Evolutionary conservation across 495 filamentous ascomycete species (phyloP), one percentile per base, ranked within the genome.

Genomic region (Podospora fimiseda): DNA sequence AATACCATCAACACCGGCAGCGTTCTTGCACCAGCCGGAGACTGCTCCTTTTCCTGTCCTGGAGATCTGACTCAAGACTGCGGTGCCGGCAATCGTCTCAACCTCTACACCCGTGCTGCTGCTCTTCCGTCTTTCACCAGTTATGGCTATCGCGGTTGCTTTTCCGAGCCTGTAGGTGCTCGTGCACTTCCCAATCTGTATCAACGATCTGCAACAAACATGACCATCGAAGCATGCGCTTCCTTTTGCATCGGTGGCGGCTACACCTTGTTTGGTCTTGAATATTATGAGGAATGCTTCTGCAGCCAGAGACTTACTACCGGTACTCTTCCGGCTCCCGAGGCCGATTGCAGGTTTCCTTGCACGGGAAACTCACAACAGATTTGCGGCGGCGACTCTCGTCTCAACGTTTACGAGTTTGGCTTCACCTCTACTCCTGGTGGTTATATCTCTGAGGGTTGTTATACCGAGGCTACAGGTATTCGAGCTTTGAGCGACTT

Each of bases 61-160:
- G 58, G 58, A 14, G 54, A 67, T 48, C 9, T 21, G 16, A 59
- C 56, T 9, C 56, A 64, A 52, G 60, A 64, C 43, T 82, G 80
- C 47, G 80, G 80, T 48, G 77, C 73, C 11, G 46, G 67, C 2
- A 69, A 70, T 51, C 60, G 70, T 6, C 56, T 83, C 14, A 74
- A 70, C 40, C 52, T 81, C 18, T 82, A 82, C 54, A 39, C 33
- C 7, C 69, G 61, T 57, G 65, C 27, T 14, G 36, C 18, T 39
- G 39, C 5, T 36, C 36, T 11, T 33, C 27, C 27, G 11, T 6
- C 11, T 33, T 11, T 11, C 27, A 33, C 27, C 6, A 33, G 6
- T 5, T 33, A 33, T 33, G 27, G 27, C 5, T 33, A 33, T 11
- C 27, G 27, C 27, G 27, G 27, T 33, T 33, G 27, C 27, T 33